Base-by-base conservation (phyloP, 2,329 filamentous ascomycete species). In the Epichloe hybrida region DNA sequence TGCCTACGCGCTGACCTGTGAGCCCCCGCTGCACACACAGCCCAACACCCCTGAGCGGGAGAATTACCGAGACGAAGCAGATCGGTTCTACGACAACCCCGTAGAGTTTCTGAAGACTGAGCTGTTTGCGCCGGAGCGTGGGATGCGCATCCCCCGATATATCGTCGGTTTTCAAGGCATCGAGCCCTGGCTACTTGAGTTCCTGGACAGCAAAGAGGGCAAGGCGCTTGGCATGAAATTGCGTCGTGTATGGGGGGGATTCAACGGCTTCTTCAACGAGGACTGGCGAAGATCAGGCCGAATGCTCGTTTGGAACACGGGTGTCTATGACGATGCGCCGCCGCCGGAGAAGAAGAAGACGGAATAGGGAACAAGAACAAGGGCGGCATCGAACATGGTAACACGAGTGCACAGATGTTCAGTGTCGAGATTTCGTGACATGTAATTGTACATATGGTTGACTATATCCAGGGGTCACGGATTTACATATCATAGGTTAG, bases 1-100 rank as follows among this genome's bases (percentile, higher is more conserved):
- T 52, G 89, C 88, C 4, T 90, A 90, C 73, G 91, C 90, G 0
- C 72, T 97, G 15, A 85, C 86, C 5, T 98, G 93, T 66, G 90
- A 96, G 58, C 93, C 93, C 2, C 93, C 93, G 0, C 69, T 98
- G 12, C 70, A 83, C 59, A 79, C 79, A 0, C 64, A 64, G 2
- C 74, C 89, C 0, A 72, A 75, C 27, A 72, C 77, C 0, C 65
- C 67, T 5, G 77, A 86, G 62, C 80, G 90, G 41, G 72, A 69
- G 1, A 62, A 62, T 2, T 98, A 98, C 66, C 71, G 84, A 15
- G 90, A 96, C 64, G 91, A 98, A 71, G 90, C 89, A 7, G 90
- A 95, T 64, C 76, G 83, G 43, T 98, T 98, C 71, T 97, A 95
- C 67, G 77, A 85, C 54, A 79, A 83, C 21, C 64, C 68, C 11